Evolutionary conservation across 345 rosid genomes (phyloP).

Genomic region (Mangifera indica): DNA sequence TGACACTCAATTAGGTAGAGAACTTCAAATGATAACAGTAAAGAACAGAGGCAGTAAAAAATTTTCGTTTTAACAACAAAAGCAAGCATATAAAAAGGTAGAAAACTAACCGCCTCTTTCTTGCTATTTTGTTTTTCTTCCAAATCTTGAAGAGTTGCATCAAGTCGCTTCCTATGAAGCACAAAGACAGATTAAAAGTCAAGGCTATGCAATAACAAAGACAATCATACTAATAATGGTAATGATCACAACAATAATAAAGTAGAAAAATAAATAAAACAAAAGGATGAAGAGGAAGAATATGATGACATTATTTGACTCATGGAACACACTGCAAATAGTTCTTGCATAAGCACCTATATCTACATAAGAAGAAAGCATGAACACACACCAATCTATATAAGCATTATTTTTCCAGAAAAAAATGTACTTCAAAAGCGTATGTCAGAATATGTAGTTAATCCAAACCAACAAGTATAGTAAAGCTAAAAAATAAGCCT

Average conservation of each 20-base stretch:
- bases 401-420: neutral
- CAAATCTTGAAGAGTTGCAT: slow-evolving; percentile 78
- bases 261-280: neutral
- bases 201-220: neutral
- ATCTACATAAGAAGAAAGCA: neutral
- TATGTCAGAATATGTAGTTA: neutral
- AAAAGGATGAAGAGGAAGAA: neutral
- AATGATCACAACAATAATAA: neutral
- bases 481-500: neutral
- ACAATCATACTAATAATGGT: neutral
- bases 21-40: neutral
- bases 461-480: neutral
- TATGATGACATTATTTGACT: neutral
- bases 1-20: neutral
- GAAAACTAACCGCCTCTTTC: slow-evolving; percentile 69
- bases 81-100: neutral
- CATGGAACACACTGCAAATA: neutral
- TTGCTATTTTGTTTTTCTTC: slow-evolving; percentile 91
- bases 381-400: neutral
- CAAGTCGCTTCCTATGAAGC: slow-evolving; percentile 80
- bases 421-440: neutral
- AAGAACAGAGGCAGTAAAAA: neutral
- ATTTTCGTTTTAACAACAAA: neutral
- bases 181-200: slow-evolving; percentile 13
- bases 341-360: neutral